These are phyloP conservation scores for Termitomyces titanicus DNA, from an alignment of 768 basidiomycete genomes.

Conservation along the genomic window DNA sequence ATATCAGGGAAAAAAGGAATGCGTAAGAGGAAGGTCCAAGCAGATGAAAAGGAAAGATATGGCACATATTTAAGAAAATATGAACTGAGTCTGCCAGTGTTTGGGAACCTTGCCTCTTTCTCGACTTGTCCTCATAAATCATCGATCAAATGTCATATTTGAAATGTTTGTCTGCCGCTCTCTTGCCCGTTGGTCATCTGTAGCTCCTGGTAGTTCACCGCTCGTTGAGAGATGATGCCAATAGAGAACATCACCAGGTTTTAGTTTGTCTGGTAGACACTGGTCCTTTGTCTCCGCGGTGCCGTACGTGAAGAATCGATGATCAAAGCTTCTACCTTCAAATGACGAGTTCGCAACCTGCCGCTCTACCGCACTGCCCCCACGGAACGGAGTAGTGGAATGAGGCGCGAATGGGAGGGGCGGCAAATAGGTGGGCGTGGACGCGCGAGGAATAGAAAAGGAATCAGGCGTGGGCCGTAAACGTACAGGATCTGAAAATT, in stretches of 20 bases:
- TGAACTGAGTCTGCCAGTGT: no score
- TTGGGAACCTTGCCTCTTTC: no score
- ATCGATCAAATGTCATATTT: conserved; percentile 31
- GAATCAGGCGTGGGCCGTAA: conserved; percentile 25
- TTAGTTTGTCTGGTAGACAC: conserved; percentile 34
- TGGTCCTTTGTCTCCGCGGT: conserved; percentile 38
- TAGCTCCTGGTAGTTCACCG: conserved; percentile 69
- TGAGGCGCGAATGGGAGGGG: conserved; percentile 6
- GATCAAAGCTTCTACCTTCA: conserved; percentile 12
- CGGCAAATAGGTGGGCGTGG: conserved; percentile 12
- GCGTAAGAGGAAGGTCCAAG: background rate
- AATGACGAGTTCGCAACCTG: conserved; percentile 16
- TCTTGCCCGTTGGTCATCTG: conserved; percentile 59
- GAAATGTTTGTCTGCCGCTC: conserved; percentile 8
- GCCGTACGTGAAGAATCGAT: conserved; percentile 16
- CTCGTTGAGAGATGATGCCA: conserved; percentile 74
- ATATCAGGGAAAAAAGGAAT: background rate
- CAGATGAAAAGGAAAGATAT: background rate
- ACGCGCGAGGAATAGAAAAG: conserved; percentile 18
- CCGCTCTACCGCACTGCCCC: conserved; percentile 10
- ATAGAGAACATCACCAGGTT: conserved; percentile 60
- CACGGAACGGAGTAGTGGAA: conserved; percentile 10
- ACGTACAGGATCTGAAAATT: conserved; percentile 29
- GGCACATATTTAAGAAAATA: background rate
- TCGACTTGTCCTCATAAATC: no score